Percentiles rank a stretch among this genome's conserved stretches.
phyloP scores from a whole-genome alignment of 305 asterid species.

The Vinca major region DNA sequence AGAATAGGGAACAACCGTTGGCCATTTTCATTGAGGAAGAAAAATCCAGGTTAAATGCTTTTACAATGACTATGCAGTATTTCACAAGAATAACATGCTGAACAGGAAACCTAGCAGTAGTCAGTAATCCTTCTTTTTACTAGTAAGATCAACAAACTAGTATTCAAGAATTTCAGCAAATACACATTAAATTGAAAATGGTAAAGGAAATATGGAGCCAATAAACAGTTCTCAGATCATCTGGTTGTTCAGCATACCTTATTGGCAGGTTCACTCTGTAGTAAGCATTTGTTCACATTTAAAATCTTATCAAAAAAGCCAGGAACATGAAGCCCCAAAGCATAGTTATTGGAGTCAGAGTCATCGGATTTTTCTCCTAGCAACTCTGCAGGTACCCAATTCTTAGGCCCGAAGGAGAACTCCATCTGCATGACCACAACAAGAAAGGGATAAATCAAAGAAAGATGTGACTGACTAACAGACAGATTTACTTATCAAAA shows the following conservation, averaged over 20 bases:
- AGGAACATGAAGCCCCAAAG: slow-evolving; percentile 95
- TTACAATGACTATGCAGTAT: too few species aligned
- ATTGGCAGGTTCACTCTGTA: slow-evolving; percentile 81
- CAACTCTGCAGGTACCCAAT: slow-evolving; percentile 71
- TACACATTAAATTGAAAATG: not conserved
- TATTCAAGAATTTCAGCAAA: not conserved
- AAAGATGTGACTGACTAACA: not conserved
- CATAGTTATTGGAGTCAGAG: slow-evolving; percentile 27
- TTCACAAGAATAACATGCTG: slow-evolving; percentile 1
- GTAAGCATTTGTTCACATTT: slow-evolving; percentile 63
- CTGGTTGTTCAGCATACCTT: slow-evolving; percentile 34
- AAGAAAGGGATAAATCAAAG: slow-evolving; percentile 9
- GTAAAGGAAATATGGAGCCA: not conserved
- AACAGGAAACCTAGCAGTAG: not conserved
- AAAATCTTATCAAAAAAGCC: slow-evolving; percentile 92
- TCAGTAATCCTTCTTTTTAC: not conserved
- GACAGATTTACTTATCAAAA: too few species aligned
- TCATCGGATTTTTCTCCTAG: slow-evolving; percentile 41
- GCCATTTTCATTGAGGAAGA: too few species aligned
- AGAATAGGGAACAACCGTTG: too few species aligned
- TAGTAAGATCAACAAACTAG: not conserved
- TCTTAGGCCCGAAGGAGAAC: slow-evolving; percentile 78
- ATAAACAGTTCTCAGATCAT: not conserved
- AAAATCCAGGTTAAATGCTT: too few species aligned
- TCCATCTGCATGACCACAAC: slow-evolving; percentile 67